Evolutionary conservation across 805 yeast genomes (phyloP).

Genomic region (Kluyveromyces aestuarii): DNA sequence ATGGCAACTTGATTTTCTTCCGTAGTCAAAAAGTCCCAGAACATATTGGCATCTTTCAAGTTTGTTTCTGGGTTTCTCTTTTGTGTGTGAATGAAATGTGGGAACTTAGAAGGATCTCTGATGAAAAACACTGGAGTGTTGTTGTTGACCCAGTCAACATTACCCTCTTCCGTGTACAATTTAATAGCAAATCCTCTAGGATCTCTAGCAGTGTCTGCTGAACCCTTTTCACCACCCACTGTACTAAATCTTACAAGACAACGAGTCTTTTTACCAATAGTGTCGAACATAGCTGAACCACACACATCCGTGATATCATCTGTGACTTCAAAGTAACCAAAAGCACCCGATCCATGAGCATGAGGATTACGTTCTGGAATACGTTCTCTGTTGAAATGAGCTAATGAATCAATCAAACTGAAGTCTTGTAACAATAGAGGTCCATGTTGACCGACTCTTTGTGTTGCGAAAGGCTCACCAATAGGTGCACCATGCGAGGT

Average conservation of each 20-base stretch:
- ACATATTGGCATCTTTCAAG: conserved; percentile 70
- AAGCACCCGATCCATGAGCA: conserved; percentile 91
- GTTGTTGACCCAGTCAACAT: conserved; percentile 64
- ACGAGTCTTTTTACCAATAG: conserved; percentile 73
- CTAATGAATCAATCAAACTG: conserved; percentile 68
- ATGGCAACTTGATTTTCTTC: conserved; percentile 60
- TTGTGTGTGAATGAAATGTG: conserved; percentile 59
- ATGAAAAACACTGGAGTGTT: conserved; percentile 63
- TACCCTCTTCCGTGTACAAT: conserved; percentile 60
- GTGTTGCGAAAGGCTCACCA: conserved; percentile 67
- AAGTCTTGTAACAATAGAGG: conserved; percentile 78
- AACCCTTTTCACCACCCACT: conserved; percentile 62
- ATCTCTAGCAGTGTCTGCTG: conserved; percentile 59
- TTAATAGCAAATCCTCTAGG: conserved; percentile 64
- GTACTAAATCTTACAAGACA: conserved; percentile 65
- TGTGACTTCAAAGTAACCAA: conserved; percentile 78
- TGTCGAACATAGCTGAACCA: conserved; percentile 58
- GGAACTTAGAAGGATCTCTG: conserved; percentile 57
- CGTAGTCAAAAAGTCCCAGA: conserved; percentile 71
- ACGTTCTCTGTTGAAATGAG: conserved; percentile 85
- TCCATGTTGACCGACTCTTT: conserved; percentile 66
- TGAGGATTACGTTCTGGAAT: conserved; percentile 91
- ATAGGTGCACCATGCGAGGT: conserved; percentile 74
- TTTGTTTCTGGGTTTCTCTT: conserved; percentile 65
- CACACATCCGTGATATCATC: conserved; percentile 73